phyloP scores from a whole-genome alignment of 257 asterid genomes.

The Buddleja alternifolia region DNA sequence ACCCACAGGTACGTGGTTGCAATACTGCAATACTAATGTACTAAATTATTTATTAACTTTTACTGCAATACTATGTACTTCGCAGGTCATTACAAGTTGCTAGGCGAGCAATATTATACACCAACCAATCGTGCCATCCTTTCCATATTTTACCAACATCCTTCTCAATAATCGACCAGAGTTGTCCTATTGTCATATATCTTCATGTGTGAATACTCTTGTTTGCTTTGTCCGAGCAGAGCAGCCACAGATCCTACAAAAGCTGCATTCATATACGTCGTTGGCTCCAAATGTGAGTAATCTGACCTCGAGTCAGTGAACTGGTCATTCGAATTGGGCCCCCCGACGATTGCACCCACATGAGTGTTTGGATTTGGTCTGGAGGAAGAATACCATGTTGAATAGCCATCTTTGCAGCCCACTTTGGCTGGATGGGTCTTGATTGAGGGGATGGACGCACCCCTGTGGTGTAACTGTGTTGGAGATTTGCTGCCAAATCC shows the following conservation, averaged over 20 bases:
- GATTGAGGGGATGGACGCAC: conserved; percentile 77
- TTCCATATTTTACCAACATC: too few species aligned
- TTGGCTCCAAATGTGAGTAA: conserved; percentile 62
- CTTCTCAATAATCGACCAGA: too few species aligned
- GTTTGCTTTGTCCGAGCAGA: conserved; percentile 33
- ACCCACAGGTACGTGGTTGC: too few species aligned
- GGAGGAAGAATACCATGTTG: conserved; percentile 46
- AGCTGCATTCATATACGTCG: conserved; percentile 79
- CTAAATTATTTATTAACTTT: too few species aligned
- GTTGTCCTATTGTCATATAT: not conserved
- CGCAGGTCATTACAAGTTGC: too few species aligned
- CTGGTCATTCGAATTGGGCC: conserved; percentile 59
- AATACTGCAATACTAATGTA: too few species aligned
- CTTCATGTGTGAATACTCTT: conserved; percentile 13
- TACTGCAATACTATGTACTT: too few species aligned
- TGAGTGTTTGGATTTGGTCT: conserved; percentile 68
- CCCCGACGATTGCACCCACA: conserved; percentile 76
- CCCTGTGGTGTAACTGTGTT: conserved; percentile 70
- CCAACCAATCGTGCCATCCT: too few species aligned
- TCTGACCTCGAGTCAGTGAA: conserved; percentile 63
- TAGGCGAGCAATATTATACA: too few species aligned
- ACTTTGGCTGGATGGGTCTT: conserved; percentile 38
- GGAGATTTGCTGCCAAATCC: conserved; percentile 56
- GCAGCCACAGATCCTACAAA: conserved; percentile 66
- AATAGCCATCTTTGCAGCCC: conserved; percentile 54